Evolutionary conservation across 257 asterid species (phyloP), one percentile per base, ranked within the genome.

Genomic region (Lycium ferocissimum): DNA sequence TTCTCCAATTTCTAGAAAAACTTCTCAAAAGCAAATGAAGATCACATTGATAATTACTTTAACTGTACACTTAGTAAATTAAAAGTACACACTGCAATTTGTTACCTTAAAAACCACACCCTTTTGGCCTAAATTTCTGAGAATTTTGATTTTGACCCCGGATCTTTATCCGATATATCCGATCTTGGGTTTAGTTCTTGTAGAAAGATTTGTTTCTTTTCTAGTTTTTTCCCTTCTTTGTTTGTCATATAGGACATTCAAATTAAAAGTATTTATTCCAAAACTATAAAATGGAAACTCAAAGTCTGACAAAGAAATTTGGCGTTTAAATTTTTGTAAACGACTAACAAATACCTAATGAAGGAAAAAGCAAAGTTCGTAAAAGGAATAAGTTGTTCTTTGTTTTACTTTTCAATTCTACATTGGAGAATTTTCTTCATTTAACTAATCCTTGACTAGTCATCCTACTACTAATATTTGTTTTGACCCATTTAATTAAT

Each of bases 11-110:
- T 86, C 82, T 51, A 51, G 63, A 51, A 14, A 49, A 76, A 65
- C 80, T 81, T 83, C 85, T 85, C 88, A 75, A 85, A 85, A 84
- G 67, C 85, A 73, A 81, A 87, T 73, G 51, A 85, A 85, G 83
- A 87, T 84, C 53, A 26, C 63, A 79, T 37, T 83, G 3, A 80
- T 83, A 76, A 83, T 83, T 22, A 79, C 80, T 20, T 45, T 35
- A 18, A 79, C 18, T 84, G 26, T 22, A 51, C 79, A 71, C 54
- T 85, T 67, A 56, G 14, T 53, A 81, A 86, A 84, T 73, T 70
- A 40, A 79, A 79, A 7, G 6, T 26, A 26, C 33, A 35, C 18
- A 61, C 14, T 70, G 4, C 70, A 83, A 54, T 47, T 75, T 22
- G 54, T 81, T 65, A 61, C 72, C 43, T 83, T 11, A 73, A 84